Evolutionary conservation across 768 basidiomycete genomes (phyloP), one percentile per base, ranked within the genome.

Genomic region (Serendipita sp.): DNA sequence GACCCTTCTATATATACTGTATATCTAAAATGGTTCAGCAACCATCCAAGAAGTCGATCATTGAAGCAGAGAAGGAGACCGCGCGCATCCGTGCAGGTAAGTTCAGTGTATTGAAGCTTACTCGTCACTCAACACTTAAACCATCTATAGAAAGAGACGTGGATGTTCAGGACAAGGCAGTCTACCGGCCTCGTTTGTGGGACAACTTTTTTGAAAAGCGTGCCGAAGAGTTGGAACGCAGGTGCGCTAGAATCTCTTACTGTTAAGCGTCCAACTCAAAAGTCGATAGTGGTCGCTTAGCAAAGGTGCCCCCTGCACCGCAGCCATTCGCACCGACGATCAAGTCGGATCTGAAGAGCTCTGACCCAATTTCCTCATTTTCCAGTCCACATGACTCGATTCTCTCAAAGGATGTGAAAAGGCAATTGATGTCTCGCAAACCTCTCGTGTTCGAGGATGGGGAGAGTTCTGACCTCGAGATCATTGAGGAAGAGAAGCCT

Each of bases 11-110:
- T 32, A n/a, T 36, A 60, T 36, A 23, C 34, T 60, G 18, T 30
- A 4, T 36, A n/a, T 38, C 36, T 60, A 7, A 41, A 41, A 41
- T 41, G 7, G 41, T 36, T 38, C 3, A 60, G 56, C 28, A 60
- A 60, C 56, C 56, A 10, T 30, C 30, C 56, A 60, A 60, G 56
- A 60, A 60, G 18, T 23, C 23, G 28, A 60, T 60, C 36, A 36
- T 60, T 30, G 56, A 60, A 30, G 36, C 56, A 28, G 56, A 28
- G 35, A 60, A 60, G 34, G 56, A 60, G 36, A 60, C 36, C 1
- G 56, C 56, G 16, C 56, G 56, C 18, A 60, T 60, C 10, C 56
- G 56, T 60, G 56, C 56, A 32, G 36, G 56, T 60, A 60, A 10
- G 56, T 30, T 30, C 18, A 10, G 32, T n/a, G 28, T 60, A 38